Conservation (phyloP, 371 early-diverging fungal species). For the Catenaria anguillulae region DNA sequence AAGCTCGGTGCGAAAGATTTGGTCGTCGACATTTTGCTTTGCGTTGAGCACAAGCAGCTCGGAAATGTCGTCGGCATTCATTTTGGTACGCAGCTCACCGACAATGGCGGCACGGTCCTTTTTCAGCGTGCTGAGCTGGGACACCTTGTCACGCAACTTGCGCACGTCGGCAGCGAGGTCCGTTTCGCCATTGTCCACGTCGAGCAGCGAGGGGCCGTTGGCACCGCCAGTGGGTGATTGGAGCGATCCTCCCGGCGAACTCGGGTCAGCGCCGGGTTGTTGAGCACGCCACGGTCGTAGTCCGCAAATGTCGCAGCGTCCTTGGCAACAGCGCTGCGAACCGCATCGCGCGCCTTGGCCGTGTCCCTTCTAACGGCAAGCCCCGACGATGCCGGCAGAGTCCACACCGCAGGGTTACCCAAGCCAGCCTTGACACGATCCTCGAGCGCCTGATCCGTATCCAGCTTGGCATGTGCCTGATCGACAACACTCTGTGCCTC, state of each 20-base stretch:
- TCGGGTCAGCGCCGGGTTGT: too few species aligned
- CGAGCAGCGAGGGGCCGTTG: constrained; percentile 34
- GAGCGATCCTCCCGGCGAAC: too few species aligned
- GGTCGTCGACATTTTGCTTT: constrained; percentile 56
- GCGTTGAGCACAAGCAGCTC: constrained; percentile 65
- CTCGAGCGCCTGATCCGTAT: not conserved
- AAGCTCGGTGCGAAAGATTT: constrained; percentile 75
- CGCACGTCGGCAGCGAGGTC: constrained; percentile 30
- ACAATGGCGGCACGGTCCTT: constrained; percentile 58
- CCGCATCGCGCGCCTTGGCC: not conserved
- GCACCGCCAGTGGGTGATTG: constrained; percentile 18
- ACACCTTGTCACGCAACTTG: constrained; percentile 47
- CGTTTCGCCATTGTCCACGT: constrained; percentile 37
- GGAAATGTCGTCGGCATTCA: constrained; percentile 79
- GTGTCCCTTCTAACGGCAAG: not conserved
- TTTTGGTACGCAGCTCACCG: constrained; percentile 60
- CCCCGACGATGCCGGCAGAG: not conserved
- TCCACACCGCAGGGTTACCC: not conserved
- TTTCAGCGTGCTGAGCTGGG: constrained; percentile 58
- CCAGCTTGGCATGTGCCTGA: not conserved
- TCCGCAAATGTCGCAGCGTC: too few species aligned
- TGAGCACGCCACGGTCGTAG: too few species aligned
- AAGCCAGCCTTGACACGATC: not conserved
- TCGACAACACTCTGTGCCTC: not conserved
- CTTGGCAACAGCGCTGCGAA: constrained; percentile 12